A percentile compares a stretch with the other conserved stretches of the same genome.
Conservation (phyloP, 495 filamentous ascomycete genomes). For the Penicillium antarcticum region DNA sequence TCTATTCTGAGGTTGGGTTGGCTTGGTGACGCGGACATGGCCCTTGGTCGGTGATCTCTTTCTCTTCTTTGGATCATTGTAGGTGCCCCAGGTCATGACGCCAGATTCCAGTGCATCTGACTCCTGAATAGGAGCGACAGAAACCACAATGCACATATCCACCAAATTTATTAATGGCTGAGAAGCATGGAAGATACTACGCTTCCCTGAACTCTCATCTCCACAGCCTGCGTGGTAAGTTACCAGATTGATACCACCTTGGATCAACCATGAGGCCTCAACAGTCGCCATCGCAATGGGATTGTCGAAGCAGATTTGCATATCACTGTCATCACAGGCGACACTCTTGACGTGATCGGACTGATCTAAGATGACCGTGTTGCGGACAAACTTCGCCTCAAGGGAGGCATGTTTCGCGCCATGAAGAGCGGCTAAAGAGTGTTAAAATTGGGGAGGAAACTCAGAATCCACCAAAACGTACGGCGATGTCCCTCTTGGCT, state of each 20-base stretch:
- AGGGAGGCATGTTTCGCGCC: slow-evolving; percentile 3
- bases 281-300: background rate
- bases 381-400: background rate
- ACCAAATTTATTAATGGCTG: background rate
- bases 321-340: background rate
- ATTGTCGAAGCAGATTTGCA: slow-evolving; percentile 1
- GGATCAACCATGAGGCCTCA: background rate
- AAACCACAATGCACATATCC: background rate
- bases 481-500: slow-evolving; percentile 5
- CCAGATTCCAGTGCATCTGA: background rate
- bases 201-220: background rate
- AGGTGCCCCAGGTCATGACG: slow-evolving; percentile 1
- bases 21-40: background rate
- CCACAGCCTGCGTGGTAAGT: slow-evolving; percentile 3
- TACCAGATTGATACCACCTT: background rate
- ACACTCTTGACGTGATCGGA: background rate
- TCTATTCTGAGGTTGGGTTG: background rate
- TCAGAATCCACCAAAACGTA: background rate
- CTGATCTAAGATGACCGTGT: slow-evolving; percentile 1
- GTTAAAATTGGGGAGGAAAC: background rate
- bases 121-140: background rate
- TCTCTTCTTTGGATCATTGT: background rate
- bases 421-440: background rate
- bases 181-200: background rate
- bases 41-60: background rate